Conservation (phyloP, 192 early-diverging fungal genomes). For the Chytriomyces confervae region DNA sequence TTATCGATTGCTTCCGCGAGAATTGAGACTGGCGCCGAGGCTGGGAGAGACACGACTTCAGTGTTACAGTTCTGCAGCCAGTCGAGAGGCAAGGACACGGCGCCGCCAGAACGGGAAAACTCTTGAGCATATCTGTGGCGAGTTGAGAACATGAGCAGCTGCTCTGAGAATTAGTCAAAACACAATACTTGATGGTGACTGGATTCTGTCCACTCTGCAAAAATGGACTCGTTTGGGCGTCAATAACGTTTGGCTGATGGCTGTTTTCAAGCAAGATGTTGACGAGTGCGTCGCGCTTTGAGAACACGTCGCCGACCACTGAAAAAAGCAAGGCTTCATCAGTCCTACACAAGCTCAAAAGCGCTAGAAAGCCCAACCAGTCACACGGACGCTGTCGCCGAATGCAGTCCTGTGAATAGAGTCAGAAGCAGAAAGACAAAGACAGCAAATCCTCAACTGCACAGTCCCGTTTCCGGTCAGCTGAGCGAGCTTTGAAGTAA, state of each 20-base stretch:
- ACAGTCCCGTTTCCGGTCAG: too few relatives aligned
- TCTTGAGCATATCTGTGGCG: conserved; percentile 14
- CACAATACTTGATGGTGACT: conserved; percentile 16
- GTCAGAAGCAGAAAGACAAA: too few relatives aligned
- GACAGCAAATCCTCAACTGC: too few relatives aligned
- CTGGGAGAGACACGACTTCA: conserved; percentile 8
- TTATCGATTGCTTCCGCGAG: conserved; percentile 32
- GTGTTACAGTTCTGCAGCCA: conserved; percentile 18
- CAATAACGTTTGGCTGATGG: neutral
- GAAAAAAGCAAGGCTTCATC: neutral
- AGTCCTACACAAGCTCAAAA: too few relatives aligned
- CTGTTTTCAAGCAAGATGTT: conserved; percentile 42
- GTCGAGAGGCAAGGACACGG: conserved; percentile 19
- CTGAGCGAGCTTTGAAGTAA: too few relatives aligned
- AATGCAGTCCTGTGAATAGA: neutral
- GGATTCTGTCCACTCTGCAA: neutral
- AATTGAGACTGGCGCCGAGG: neutral
- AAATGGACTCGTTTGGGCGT: conserved; percentile 6
- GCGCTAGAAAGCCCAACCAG: neutral
- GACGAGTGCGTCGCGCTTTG: conserved; percentile 33
- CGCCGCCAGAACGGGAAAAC: conserved; percentile 3
- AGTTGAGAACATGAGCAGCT: too few relatives aligned
- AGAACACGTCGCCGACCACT: conserved; percentile 43
- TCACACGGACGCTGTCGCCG: neutral
- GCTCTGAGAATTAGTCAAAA: too few relatives aligned